Conservation (phyloP, 2,329 filamentous ascomycete species). For the Coniochaeta prunicola region DNA sequence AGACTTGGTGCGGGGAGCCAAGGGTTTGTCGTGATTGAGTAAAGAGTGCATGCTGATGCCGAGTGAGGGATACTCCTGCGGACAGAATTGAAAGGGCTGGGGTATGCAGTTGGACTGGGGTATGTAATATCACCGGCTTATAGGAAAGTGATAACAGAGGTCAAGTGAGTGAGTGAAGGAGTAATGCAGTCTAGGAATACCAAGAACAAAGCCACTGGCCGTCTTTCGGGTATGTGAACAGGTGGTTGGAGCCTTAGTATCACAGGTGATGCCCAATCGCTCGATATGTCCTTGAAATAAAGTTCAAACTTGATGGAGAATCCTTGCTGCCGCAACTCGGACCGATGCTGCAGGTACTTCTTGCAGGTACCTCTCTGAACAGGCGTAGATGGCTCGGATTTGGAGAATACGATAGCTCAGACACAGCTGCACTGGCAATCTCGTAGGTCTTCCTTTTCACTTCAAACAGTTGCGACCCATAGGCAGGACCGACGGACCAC, state of each 20-base stretch:
- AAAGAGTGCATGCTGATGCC: not conserved
- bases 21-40: not conserved
- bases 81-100: not conserved
- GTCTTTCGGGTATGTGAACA: not conserved
- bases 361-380: not conserved
- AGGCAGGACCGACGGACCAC: not conserved
- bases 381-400: not conserved
- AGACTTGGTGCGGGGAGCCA: conserved; percentile 7
- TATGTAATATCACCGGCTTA: not conserved
- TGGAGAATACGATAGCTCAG: not conserved
- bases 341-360: not conserved
- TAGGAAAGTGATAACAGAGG: not conserved
- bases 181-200: not conserved
- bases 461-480: not conserved
- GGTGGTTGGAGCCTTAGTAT: not conserved
- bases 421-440: not conserved
- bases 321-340: not conserved
- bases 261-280: not conserved
- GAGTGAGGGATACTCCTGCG: not conserved
- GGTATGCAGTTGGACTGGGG: not conserved
- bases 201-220: not conserved
- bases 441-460: not conserved
- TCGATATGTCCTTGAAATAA: not conserved
- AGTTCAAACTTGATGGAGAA: not conserved
- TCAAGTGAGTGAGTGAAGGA: not conserved